Base-by-base conservation (phyloP, 2,329 filamentous ascomycete genomes). In the Fusarium sacchari region DNA sequence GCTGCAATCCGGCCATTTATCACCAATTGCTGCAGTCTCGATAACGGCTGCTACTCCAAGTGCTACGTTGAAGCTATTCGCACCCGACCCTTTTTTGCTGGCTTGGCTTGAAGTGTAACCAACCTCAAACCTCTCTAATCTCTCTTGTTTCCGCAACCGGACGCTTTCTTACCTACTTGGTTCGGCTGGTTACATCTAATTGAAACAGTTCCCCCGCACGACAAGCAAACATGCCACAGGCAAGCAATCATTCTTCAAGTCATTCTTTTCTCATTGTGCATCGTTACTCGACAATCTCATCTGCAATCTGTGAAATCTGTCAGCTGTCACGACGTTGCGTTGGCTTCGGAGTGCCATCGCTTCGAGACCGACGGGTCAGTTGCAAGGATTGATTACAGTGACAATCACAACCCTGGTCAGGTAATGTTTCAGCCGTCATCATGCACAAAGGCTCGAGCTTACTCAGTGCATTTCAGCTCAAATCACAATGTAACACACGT, bases 1-100 rank as follows among this genome's bases (percentile, higher is more conserved):
- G 67, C 65, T 58, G 13, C 67, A 69, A 69, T 69, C 65, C 67
- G 67, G 67, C 46, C 65, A 69, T 69, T 69, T 69, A 69, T 69
- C 59, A 57, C 67, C 65, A 69, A 69, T 69, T 49, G 36, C 26
- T 49, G 34, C 20, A 30, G 43, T 17, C 8, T 24, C 14, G 65
- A 69, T 69, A 64, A 64, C 67, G 65, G 58, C 39, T 69, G 65
- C 36, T 47, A 58, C 56, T 43, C 18, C 55, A 36, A 49, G 44
- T 67, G 63, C 63, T 67, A 69, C 66, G 65, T 69, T 69, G 49
- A 69, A 69, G 67, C 44, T 70, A 69, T 69, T 69, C 67, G 40
- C 65, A 52, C 46, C 44, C n/a, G 26, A 37, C 30, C 34, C 22
- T 50, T 26, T 40, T 40, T 40, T 39, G 34, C 34, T 24, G 42